Percentiles rank a stretch among this genome's conserved stretches.
phyloP scores from a whole-genome alignment of 345 rosid genomes.

The Angophora floribunda region DNA sequence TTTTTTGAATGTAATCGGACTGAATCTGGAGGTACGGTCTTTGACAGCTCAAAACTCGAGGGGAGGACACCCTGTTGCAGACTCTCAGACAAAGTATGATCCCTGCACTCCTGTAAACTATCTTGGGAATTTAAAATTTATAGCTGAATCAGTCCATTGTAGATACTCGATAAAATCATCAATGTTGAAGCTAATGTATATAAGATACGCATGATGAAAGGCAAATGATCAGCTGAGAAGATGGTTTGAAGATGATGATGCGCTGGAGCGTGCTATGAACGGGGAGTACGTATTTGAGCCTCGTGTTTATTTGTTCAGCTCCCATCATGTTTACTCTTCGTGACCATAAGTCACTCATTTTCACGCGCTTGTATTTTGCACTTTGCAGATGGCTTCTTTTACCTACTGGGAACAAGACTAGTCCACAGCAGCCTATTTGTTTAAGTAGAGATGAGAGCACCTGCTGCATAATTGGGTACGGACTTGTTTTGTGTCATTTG shows the following conservation, averaged over 20 bases:
- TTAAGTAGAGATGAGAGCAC: conserved; percentile 49
- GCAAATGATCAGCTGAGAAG: conserved; percentile 31
- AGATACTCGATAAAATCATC: not conserved
- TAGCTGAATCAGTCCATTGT: not conserved
- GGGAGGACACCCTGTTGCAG: conserved; percentile 70
- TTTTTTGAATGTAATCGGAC: not conserved
- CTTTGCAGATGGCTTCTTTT: conserved; percentile 63
- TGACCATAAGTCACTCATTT: not conserved
- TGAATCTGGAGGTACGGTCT: not conserved
- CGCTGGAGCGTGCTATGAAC: conserved; percentile 61
- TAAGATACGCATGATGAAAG: conserved; percentile 6
- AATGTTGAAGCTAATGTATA: not conserved
- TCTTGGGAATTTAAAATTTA: not conserved
- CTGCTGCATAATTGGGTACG: conserved; percentile 61
- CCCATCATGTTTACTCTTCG: not conserved
- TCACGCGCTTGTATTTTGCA: not conserved
- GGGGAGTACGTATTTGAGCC: conserved; percentile 61
- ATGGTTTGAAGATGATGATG: conserved; percentile 64
- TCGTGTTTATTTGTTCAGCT: not conserved
- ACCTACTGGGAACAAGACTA: conserved; percentile 32
- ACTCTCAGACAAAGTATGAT: conserved; percentile 67
- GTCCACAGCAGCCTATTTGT: conserved; percentile 34
- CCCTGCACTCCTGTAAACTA: not conserved
- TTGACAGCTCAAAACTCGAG: conserved; percentile 66
- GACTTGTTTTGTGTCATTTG: not conserved